Conservation (phyloP, 306 rosid genomes). For the Corylus avellana region DNA sequence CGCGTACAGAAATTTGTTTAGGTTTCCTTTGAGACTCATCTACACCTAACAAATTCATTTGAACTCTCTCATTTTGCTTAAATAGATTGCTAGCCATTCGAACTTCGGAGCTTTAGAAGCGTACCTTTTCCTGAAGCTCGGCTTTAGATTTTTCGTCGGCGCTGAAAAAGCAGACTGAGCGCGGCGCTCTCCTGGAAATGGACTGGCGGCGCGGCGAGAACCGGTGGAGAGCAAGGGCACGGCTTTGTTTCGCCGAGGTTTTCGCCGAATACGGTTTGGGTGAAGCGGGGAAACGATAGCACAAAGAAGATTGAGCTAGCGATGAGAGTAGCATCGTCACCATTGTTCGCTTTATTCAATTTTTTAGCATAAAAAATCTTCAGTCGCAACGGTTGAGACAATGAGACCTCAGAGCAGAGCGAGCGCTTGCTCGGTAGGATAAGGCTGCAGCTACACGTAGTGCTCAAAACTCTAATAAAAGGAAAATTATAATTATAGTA, state of each 20-base stretch:
- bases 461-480: too few relatives aligned
- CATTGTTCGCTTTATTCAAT: background rate
- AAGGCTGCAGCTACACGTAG: background rate
- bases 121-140: slow-evolving; percentile 50
- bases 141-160: slow-evolving; percentile 48
- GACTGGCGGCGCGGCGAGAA: slow-evolving; percentile 8
- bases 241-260: slow-evolving; percentile 35
- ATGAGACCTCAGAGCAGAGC: background rate
- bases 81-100: background rate
- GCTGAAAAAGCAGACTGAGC: slow-evolving; percentile 56
- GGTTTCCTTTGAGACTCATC: background rate
- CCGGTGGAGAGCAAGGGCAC: slow-evolving; percentile 36
- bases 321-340: background rate
- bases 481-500: too few relatives aligned
- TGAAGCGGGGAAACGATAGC: slow-evolving; percentile 30
- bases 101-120: slow-evolving; percentile 1
- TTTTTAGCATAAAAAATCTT: background rate
- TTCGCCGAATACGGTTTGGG: slow-evolving; percentile 34
- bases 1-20: background rate
- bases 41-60: too few relatives aligned
- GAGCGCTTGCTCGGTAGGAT: background rate
- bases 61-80: background rate
- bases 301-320: slow-evolving; percentile 38
- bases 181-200: slow-evolving; percentile 20
- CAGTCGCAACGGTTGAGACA: background rate